Base-by-base conservation (phyloP, 1,284 basidiomycete genomes). In the Schizophyllum commune region DNA sequence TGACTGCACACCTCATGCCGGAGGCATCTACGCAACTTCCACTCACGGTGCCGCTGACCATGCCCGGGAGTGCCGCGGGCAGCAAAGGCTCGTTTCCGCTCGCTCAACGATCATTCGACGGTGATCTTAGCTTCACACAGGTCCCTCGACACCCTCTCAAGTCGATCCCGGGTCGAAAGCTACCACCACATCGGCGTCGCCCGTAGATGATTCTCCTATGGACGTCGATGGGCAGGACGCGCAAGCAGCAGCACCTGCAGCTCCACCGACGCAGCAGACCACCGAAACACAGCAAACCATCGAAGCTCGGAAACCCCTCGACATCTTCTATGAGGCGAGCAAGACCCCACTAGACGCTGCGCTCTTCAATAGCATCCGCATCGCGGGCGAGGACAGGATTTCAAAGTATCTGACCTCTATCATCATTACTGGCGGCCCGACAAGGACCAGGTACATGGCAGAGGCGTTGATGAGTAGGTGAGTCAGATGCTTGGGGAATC, bases 301-400 rank as follows among this genome's bases (percentile, higher is more conserved):
- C 27, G 60, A 59, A 47, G 57, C 61, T 4, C 54, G 59, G 13
- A 47, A 47, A 52, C 58, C 79, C 15, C 87, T 94, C 68, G 93
- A 96, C 71, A 83, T 95, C 5, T 80, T 80, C 60, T 86, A 83
- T 66, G 96, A 98, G 75, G 90, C 96, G 32, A 88, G 89, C 72
- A 94, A 95, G 73, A 81, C 96, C 52, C 93, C 96, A 0, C 80
- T 99, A 59, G 97, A 99, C 70, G 91, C 93, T 11, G 97, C 96
- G 1, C 92, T 98, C 64, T 94, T 94, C 73, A 94, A 96, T 67
- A 91, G 92, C 62, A 86, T 96, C 17, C 81, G 94, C 8, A 88
- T 92, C 1, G 88, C 86, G 1, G 91, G 90, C 1, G 94, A 97
- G 67, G 94, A 96, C 60, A 92, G 92, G 73, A 88, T 96, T 61